Evolutionary conservation across 805 yeast genomes (phyloP).

Genomic region (Pichia gijzeniarum): DNA sequence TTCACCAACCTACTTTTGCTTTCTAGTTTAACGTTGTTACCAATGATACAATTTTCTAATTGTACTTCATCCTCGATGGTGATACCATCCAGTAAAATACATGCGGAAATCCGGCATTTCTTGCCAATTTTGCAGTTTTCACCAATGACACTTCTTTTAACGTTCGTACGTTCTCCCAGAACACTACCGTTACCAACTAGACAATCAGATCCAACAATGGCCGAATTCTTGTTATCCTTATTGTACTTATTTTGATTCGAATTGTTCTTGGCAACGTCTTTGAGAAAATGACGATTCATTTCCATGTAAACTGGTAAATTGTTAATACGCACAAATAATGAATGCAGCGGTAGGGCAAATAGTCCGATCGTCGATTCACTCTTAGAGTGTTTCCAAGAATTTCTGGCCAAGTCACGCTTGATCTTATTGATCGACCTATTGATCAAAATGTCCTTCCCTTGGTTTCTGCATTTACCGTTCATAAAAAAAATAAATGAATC

Average conservation of each 20-base stretch:
- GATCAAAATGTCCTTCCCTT: slow-evolving; percentile 7
- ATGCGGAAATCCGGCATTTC: slow-evolving; percentile 83
- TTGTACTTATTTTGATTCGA: slow-evolving; percentile 9
- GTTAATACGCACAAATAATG: slow-evolving; percentile 70
- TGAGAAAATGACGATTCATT: slow-evolving; percentile 75
- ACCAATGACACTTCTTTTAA: slow-evolving; percentile 82
- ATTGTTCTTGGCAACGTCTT: slow-evolving; percentile 45
- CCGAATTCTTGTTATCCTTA: slow-evolving; percentile 41
- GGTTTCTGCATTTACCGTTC: slow-evolving; percentile 39
- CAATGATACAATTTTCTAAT: slow-evolving; percentile 84
- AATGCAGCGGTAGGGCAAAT: slow-evolving; percentile 61
- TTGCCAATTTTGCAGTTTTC: slow-evolving; percentile 70
- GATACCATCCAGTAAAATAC: slow-evolving; percentile 68
- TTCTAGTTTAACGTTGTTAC: slow-evolving; percentile 58
- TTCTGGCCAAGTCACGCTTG: slow-evolving; percentile 80
- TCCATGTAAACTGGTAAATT: slow-evolving; percentile 81
- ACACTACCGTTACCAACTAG: slow-evolving; percentile 61
- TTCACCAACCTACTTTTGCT: slow-evolving; percentile 61
- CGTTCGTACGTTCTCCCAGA: slow-evolving; percentile 76
- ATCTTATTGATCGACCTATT: slow-evolving; percentile 56
- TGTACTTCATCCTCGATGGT: slow-evolving; percentile 69
- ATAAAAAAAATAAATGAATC: slow-evolving; percentile 70
- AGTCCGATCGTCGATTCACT: slow-evolving; percentile 59
- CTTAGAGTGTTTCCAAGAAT: slow-evolving; percentile 79
- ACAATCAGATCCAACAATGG: slow-evolving; percentile 85